Evolutionary conservation across 352 stramenopile species (phyloP), one percentile per base, ranked within the genome.

Genomic region (Pythium folliculosum): DNA sequence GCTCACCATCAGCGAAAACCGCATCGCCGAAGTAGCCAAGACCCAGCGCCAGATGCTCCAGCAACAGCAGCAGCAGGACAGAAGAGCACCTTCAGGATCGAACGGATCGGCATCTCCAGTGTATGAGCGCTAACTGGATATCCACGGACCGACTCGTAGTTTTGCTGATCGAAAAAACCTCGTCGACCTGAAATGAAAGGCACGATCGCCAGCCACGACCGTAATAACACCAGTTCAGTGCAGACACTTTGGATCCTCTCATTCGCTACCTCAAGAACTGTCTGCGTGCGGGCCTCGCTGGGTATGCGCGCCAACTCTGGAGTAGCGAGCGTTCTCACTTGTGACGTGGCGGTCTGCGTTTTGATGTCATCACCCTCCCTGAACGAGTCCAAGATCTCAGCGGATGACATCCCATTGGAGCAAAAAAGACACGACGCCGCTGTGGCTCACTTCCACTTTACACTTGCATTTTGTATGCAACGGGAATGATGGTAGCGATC

Each of bases 1-100:
- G 32, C 81, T 97, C 23, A 92, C 82, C 12, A 81, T 94, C 48
- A 92, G 77, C 44, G 90, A 97, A 65, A 86, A 96, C 55, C 82
- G 84, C 10, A 90, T 94, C 52, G 63, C 73, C 22, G 80, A 91
- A 32, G 65, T 93, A n/a, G 70, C 76, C 7, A 78, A 70, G 60
- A 77, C 88, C 8, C 85, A 93, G 61, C 88, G 78, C 47, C 69
- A 84, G 32, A 61, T 90, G 19, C 63, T 89, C 9, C 80, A 82
- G 27, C 79, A 80, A 32, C 65, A 81, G 44, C 58, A 63, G 23
- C 50, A 54, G 16, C 49, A 62, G 30, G n/a, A 45, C 5, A 69
- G 48, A 17, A 19, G 22, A 56, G n/a, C 10, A 49, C 9, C 45
- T 7, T 22, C 16, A 3, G 62, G 10, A 5, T 60, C 30, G 3